Conservation (phyloP, 2,329 filamentous ascomycete genomes). For the Cercospora sp. region DNA sequence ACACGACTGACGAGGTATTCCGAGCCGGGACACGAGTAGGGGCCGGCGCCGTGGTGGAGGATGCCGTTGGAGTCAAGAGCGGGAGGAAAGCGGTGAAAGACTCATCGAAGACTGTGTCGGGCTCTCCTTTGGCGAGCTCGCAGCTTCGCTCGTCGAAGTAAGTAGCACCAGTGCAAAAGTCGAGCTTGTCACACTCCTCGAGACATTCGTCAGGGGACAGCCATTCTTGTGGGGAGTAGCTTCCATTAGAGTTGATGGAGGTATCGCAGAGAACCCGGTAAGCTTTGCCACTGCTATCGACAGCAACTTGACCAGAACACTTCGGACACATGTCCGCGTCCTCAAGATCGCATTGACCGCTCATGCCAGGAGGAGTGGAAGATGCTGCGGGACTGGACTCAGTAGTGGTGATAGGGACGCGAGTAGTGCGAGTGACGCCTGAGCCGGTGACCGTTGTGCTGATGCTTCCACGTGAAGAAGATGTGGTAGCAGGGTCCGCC, state of each 20-base stretch:
- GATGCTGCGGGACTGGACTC: background rate
- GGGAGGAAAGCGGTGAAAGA: slow-evolving; percentile 35
- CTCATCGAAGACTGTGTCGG: slow-evolving; percentile 11
- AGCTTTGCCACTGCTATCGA: slow-evolving; percentile 16
- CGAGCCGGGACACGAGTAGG: slow-evolving; percentile 2
- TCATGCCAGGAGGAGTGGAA: slow-evolving; percentile 2
- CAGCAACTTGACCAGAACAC: slow-evolving; percentile 26
- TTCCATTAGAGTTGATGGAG: slow-evolving; percentile 21
- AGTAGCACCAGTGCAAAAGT: slow-evolving; percentile 30
- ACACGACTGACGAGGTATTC: slow-evolving; percentile 13
- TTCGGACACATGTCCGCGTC: slow-evolving; percentile 30
- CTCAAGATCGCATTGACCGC: slow-evolving; percentile 19
- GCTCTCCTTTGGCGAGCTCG: slow-evolving; percentile 30
- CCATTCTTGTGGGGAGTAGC: slow-evolving; percentile 28
- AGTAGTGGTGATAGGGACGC: slow-evolving; percentile 11
- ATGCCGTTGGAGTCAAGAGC: slow-evolving; percentile 17
- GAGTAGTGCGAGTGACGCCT: slow-evolving; percentile 4
- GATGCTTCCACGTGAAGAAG: slow-evolving; percentile 16
- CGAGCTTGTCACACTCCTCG: slow-evolving; percentile 27
- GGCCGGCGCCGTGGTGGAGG: background rate
- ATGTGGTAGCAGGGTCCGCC: slow-evolving; percentile 4
- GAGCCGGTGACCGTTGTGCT: slow-evolving; percentile 12
- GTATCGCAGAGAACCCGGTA: slow-evolving; percentile 28
- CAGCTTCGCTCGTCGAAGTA: slow-evolving; percentile 31
- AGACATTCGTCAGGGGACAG: slow-evolving; percentile 27